Percentiles rank a stretch among this genome's conserved stretches.
These are phyloP conservation scores for Ogataea ganodermae DNA, from an alignment of 805 yeast genomes.

Conservation along the genomic window DNA sequence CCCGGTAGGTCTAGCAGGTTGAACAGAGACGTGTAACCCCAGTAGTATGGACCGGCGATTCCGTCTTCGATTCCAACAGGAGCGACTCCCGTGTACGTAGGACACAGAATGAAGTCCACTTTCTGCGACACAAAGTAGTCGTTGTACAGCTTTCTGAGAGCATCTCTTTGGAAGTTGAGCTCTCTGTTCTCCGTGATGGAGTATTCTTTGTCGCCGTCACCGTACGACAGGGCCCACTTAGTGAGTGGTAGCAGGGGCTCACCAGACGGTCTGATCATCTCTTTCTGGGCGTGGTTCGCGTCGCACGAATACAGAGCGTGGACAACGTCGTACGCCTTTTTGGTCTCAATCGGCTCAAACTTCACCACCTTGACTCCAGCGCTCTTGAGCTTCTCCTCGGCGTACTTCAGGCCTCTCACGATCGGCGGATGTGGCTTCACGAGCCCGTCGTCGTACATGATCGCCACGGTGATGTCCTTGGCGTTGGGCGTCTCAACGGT, in stretches of 20 bases:
- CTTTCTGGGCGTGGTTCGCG: conserved; percentile 61
- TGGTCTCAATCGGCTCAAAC: conserved; percentile 58
- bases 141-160: conserved; percentile 56
- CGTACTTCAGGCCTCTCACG: conserved; percentile 53
- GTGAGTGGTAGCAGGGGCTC: conserved; percentile 70
- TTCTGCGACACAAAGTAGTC: conserved; percentile 53
- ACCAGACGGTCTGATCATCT: conserved; percentile 57
- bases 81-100: conserved; percentile 71
- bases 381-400: conserved; percentile 52
- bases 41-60: conserved; percentile 54
- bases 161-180: conserved; percentile 57
- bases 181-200: conserved; percentile 55
- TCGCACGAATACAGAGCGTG: conserved; percentile 61
- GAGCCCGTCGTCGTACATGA: conserved; percentile 63
- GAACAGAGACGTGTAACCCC: conserved; percentile 81
- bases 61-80: conserved; percentile 56
- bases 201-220: conserved; percentile 53
- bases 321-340: conserved; percentile 61
- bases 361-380: conserved; percentile 61
- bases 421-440: conserved; percentile 72
- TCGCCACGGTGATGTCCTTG: conserved; percentile 54
- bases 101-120: conserved; percentile 67
- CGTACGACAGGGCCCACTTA: conserved; percentile 59
- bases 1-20: conserved; percentile 73
- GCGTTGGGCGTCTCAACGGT: conserved; percentile 42